These are phyloP conservation scores for Pontederia crassipes DNA, from an alignment of 176 grass and related monocot genomes.

Conservation along the genomic window DNA sequence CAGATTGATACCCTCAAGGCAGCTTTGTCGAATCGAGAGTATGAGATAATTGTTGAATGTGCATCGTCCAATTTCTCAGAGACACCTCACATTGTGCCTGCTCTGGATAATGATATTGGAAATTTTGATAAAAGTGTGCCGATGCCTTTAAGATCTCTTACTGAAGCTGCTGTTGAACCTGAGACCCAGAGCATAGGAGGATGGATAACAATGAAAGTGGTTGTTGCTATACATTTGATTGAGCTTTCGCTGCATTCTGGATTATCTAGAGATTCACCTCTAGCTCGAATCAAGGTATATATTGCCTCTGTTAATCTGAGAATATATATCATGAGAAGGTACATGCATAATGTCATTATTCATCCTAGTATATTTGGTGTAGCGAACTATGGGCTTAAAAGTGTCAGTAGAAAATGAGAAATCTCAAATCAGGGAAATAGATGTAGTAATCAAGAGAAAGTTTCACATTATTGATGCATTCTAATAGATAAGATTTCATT, in stretches of 20 bases:
- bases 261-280: constrained; percentile 68
- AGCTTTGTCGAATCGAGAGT: constrained; percentile 80
- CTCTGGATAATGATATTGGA: constrained; percentile 42
- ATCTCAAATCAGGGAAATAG: too few species aligned
- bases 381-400: too few species aligned
- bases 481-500: too few species aligned
- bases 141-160: constrained; percentile 31
- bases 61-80: constrained; percentile 87
- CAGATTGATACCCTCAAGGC: constrained; percentile 93
- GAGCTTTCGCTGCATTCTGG: constrained; percentile 92
- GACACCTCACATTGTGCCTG: constrained; percentile 53
- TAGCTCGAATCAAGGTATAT: constrained; percentile 67
- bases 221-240: constrained; percentile 65
- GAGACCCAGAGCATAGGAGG: constrained; percentile 26
- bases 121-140: constrained; percentile 33
- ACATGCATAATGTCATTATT: too few species aligned
- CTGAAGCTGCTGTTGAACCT: constrained; percentile 36
- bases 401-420: too few species aligned
- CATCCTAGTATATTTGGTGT: too few species aligned
- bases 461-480: too few species aligned
- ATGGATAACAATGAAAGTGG: constrained; percentile 76
- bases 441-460: too few species aligned
- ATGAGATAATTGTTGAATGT: constrained; percentile 89
- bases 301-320: neutral
- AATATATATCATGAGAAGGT: too few species aligned